Evolutionary conservation across 2,329 filamentous ascomycete genomes (phyloP).

Genomic region (Ceratocystis ficicola): DNA sequence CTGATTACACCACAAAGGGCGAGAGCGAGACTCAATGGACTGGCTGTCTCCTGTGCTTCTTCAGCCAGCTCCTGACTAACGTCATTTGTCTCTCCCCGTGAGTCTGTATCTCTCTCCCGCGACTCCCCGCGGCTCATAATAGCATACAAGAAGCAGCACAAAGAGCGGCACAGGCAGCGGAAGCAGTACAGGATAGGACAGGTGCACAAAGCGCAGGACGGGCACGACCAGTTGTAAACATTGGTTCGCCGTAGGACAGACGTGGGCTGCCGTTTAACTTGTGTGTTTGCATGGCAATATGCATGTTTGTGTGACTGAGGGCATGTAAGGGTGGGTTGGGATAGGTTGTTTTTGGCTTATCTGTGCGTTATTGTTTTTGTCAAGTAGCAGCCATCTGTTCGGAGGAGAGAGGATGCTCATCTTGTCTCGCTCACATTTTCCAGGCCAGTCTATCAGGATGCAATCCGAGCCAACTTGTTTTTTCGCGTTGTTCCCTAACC

Average conservation of each 20-base stretch:
- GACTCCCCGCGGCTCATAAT: neutral
- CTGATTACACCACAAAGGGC: no score
- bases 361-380: neutral
- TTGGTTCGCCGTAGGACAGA: neutral
- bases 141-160: neutral
- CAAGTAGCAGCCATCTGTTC: neutral
- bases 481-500: neutral
- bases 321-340: neutral
- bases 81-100: constrained; percentile 11
- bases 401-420: neutral
- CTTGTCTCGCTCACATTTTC: neutral
- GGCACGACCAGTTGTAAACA: neutral
- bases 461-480: neutral
- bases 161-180: neutral
- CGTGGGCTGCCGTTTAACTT: neutral
- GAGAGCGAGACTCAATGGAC: no score
- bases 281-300: neutral
- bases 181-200: neutral
- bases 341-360: neutral
- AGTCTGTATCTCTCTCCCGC: neutral
- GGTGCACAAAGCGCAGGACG: neutral
- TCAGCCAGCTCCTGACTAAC: neutral
- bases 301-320: neutral
- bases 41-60: no score
- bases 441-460: neutral